A percentile compares a stretch with the other conserved stretches of the same genome.
Conservation (phyloP, 163 green algal genomes). For the Chlamydomonas reinhardtii region DNA sequence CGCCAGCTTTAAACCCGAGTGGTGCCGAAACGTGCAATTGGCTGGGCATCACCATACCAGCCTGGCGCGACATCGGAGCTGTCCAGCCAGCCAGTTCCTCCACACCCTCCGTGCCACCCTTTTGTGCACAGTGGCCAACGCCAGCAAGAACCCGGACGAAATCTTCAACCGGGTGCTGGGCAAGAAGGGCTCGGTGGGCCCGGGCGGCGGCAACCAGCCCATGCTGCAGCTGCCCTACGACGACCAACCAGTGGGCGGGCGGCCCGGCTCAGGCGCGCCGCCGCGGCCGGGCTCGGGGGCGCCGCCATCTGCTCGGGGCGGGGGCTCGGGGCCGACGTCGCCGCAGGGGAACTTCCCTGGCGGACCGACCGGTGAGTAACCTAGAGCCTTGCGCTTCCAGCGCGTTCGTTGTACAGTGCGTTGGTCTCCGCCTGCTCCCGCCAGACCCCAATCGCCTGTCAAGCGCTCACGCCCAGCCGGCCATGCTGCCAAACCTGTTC, state of each 20-base stretch:
- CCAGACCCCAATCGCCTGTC: no score
- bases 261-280: background rate
- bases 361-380: slow-evolving; percentile 25
- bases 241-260: slow-evolving; percentile 47
- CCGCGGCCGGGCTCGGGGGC: slow-evolving; percentile 2
- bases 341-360: background rate
- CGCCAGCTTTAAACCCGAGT: no score
- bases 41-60: no score
- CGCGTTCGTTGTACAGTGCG: no score
- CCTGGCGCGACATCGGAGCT: no score
- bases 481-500: no score
- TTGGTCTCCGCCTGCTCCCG: background rate
- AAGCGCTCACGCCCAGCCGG: no score
- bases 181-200: background rate
- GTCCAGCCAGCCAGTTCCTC: no score
- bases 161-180: slow-evolving; percentile 70
- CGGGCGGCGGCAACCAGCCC: background rate
- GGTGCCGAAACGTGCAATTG: no score
- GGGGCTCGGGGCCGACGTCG: background rate
- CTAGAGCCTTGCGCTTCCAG: background rate
- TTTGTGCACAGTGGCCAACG: no score
- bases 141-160: slow-evolving; percentile 64
- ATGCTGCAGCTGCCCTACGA: slow-evolving; percentile 42
- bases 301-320: background rate
- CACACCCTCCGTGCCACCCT: no score